phyloP scores from a whole-genome alignment of 2,329 filamentous ascomycete species.

The Pseudocercospora ulei region DNA sequence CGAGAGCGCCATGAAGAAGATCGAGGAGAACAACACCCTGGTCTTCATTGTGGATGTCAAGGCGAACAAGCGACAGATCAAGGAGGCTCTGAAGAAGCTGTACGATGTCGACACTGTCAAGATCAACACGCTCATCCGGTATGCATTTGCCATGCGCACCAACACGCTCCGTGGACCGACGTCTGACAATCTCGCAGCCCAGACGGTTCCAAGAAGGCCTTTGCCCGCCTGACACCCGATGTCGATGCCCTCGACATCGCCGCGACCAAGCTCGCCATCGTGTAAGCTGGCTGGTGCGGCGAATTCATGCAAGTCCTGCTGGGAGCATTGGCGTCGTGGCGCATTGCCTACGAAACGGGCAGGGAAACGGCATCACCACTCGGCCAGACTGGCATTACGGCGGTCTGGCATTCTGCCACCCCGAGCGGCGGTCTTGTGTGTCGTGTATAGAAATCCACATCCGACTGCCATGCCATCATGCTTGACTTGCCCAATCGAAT shows the following conservation, averaged over 20 bases:
- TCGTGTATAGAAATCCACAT: constrained; percentile 11
- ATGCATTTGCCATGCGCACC: constrained; percentile 27
- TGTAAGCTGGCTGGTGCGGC: constrained; percentile 50
- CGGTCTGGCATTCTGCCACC: constrained; percentile 9
- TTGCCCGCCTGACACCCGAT: constrained; percentile 86
- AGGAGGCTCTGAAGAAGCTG: constrained; percentile 94
- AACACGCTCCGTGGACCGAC: not conserved
- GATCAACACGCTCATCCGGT: constrained; percentile 99
- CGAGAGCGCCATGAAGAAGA: constrained; percentile 99
- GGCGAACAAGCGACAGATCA: constrained; percentile 99
- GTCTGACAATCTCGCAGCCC: constrained; percentile 49
- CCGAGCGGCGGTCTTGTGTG: constrained; percentile 11
- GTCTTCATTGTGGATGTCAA: constrained; percentile 47
- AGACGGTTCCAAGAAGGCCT: constrained; percentile 98
- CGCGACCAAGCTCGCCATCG: constrained; percentile 95
- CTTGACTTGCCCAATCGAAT: too few species aligned
- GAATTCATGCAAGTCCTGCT: constrained; percentile 32
- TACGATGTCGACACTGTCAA: constrained; percentile 98
- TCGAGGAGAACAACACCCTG: constrained; percentile 99
- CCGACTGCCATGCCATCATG: constrained; percentile 22
- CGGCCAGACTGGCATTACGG: constrained; percentile 9
- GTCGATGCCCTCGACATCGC: constrained; percentile 98
- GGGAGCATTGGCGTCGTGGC: constrained; percentile 22
- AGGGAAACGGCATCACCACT: constrained; percentile 8
- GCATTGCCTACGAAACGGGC: constrained; percentile 8